A percentile compares a stretch with the other conserved stretches of the same genome.
These are phyloP conservation scores for Coprinopsis cinerea DNA, from an alignment of 768 basidiomycete species.

Conservation along the genomic window DNA sequence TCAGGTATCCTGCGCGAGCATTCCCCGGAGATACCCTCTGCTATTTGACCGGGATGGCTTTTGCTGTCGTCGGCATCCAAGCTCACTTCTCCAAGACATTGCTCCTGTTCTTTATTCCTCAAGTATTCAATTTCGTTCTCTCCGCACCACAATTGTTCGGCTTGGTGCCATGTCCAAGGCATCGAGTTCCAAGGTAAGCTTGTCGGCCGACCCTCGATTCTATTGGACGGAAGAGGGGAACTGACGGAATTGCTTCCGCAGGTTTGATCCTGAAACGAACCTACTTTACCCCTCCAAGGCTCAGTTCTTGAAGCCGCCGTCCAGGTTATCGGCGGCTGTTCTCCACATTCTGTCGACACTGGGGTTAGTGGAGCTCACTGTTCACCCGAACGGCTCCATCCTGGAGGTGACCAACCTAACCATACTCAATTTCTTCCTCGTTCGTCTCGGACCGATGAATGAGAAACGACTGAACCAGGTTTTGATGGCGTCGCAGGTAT, in stretches of 20 bases:
- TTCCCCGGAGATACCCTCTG: slow-evolving; percentile 98
- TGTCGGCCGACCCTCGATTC: slow-evolving; percentile 16
- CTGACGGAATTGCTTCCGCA: slow-evolving; percentile 25
- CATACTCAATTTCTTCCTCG: slow-evolving; percentile 79
- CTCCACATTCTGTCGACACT: slow-evolving; percentile 57
- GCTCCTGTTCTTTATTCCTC: slow-evolving; percentile 93
- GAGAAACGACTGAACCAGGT: slow-evolving; percentile 75
- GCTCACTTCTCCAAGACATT: slow-evolving; percentile 97
- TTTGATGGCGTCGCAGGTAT: slow-evolving; percentile 71
- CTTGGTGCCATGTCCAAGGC: slow-evolving; percentile 88
- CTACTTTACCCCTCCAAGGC: slow-evolving; percentile 74
- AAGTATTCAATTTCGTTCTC: slow-evolving; percentile 95
- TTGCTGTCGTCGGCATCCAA: slow-evolving; percentile 95
- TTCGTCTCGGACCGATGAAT: slow-evolving; percentile 76
- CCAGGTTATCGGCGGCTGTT: slow-evolving; percentile 43
- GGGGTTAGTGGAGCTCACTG: slow-evolving; percentile 60
- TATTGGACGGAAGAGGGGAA: slow-evolving; percentile 4
- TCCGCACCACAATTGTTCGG: slow-evolving; percentile 95
- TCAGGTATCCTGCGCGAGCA: slow-evolving; percentile 90
- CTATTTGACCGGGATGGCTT: slow-evolving; percentile 98
- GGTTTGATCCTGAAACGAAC: slow-evolving; percentile 71
- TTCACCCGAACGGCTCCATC: slow-evolving; percentile 51
- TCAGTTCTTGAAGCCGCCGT: slow-evolving; percentile 53
- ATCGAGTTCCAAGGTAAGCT: slow-evolving; percentile 90
- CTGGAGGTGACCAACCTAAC: slow-evolving; percentile 83